A percentile compares a stretch with the other conserved stretches of the same genome.
These are phyloP conservation scores for Eucalyptus grandis DNA, from an alignment of 345 rosid genomes.

Conservation along the genomic window DNA sequence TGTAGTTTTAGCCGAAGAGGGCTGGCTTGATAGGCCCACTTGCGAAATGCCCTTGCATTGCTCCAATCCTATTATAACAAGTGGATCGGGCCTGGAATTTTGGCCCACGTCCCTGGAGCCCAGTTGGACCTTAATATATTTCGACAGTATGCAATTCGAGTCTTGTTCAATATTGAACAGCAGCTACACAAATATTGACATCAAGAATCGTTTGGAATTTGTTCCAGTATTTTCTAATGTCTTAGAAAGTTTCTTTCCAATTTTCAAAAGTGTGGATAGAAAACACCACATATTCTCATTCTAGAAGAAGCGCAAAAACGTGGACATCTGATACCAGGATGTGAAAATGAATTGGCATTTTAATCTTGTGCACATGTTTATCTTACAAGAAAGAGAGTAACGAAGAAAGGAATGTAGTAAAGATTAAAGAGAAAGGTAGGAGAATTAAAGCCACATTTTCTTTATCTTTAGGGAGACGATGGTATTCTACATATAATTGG, in stretches of 20 bases:
- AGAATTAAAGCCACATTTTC: not conserved
- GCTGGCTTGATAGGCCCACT: not conserved
- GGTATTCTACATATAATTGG: not conserved
- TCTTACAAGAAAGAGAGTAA: not conserved
- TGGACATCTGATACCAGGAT: accelerated
- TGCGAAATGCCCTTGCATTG: not conserved
- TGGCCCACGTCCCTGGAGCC: not conserved
- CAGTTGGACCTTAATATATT: not conserved
- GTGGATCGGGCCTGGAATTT: not conserved
- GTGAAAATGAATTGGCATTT: too few species aligned
- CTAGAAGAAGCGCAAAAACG: not conserved
- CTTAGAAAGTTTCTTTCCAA: not conserved
- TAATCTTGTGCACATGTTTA: too few species aligned
- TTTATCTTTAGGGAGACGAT: too few species aligned
- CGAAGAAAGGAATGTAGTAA: not conserved
- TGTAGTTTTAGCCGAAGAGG: not conserved
- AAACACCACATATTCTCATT: not conserved
- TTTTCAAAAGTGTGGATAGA: not conserved
- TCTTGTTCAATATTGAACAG: not conserved
- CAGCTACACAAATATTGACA: not conserved
- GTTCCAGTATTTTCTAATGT: not conserved
- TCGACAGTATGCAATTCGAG: not conserved
- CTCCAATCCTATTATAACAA: not conserved
- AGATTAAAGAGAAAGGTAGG: not conserved
- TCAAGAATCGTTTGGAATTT: not conserved